Percentiles rank a stretch among this genome's conserved stretches.
phyloP scores from a whole-genome alignment of 495 filamentous ascomycete genomes.

The Penicillium mononematosum region DNA sequence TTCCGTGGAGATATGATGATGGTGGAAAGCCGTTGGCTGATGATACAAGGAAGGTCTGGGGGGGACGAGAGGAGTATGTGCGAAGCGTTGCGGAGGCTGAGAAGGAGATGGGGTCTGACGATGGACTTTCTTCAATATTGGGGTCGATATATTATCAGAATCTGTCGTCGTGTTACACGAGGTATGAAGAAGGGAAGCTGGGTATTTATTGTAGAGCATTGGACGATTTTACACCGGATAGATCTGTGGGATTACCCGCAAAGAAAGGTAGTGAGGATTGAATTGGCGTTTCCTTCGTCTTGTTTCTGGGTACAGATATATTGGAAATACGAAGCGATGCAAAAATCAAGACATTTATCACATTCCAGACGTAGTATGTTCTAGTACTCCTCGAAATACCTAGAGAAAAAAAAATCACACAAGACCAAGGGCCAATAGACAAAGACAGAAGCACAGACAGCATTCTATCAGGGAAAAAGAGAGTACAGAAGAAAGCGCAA shows the following conservation, averaged over 20 bases:
- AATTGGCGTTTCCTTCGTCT: too few relatives aligned
- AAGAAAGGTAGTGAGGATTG: background rate
- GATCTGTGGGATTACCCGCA: background rate
- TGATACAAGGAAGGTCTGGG: background rate
- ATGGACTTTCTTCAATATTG: background rate
- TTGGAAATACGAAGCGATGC: background rate
- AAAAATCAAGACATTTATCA: conserved; percentile 17
- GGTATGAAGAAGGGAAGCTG: background rate
- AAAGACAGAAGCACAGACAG: conserved; percentile 11
- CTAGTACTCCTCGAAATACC: conserved; percentile 9
- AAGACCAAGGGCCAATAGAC: conserved; percentile 10
- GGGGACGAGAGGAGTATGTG: background rate
- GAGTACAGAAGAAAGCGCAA: conserved; percentile 14
- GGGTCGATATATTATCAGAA: background rate
- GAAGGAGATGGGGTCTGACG: background rate
- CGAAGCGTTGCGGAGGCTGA: background rate
- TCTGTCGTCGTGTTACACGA: background rate
- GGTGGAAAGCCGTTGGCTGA: background rate
- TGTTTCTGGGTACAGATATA: too few relatives aligned
- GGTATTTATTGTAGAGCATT: background rate
- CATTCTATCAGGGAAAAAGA: conserved; percentile 10
- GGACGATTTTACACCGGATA: background rate
- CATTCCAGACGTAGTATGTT: conserved; percentile 15
- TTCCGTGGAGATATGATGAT: background rate
- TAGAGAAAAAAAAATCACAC: background rate